Conservation (phyloP, 495 filamentous ascomycete genomes). For the Penicillium canariense region DNA sequence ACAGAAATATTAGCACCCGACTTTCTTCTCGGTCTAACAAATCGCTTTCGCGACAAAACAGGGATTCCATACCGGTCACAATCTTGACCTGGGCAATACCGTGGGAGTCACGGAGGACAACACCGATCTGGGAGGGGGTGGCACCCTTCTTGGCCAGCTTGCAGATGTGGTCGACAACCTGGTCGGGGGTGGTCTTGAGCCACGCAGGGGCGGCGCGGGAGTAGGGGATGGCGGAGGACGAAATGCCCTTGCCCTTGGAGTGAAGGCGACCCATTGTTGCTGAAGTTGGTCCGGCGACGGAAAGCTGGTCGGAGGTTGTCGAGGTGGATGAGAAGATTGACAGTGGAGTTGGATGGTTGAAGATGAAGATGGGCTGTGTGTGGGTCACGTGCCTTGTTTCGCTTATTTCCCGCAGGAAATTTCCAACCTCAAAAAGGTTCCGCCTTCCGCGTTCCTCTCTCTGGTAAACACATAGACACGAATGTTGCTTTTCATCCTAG, state of each 20-base stretch:
- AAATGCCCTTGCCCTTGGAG: slow-evolving; percentile 99
- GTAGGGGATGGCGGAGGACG: slow-evolving; percentile 91
- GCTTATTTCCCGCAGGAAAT: slow-evolving; percentile 19
- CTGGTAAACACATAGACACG: background rate
- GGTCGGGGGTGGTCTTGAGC: slow-evolving; percentile 86
- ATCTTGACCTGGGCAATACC: slow-evolving; percentile 96
- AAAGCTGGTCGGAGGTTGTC: slow-evolving; percentile 37
- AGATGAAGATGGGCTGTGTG: slow-evolving; percentile 17
- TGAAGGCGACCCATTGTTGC: slow-evolving; percentile 93
- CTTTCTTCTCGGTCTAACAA: slow-evolving; percentile 5
- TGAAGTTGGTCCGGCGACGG: slow-evolving; percentile 28
- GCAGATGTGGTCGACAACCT: slow-evolving; percentile 98
- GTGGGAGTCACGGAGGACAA: slow-evolving; percentile 94
- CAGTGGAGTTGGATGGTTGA: slow-evolving; percentile 12
- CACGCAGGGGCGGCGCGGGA: slow-evolving; percentile 86
- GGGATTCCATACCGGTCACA: slow-evolving; percentile 75
- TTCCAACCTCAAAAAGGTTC: slow-evolving; percentile 8
- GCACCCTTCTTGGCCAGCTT: slow-evolving; percentile 97
- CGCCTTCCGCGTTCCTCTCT: slow-evolving; percentile 7
- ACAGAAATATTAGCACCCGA: slow-evolving; percentile 22
- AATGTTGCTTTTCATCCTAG: background rate
- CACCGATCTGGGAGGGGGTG: slow-evolving; percentile 97
- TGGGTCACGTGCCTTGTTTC: slow-evolving; percentile 27
- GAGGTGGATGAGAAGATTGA: slow-evolving; percentile 32
- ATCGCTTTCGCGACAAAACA: background rate